Evolutionary conservation across 176 grass and related monocot species (phyloP), one percentile per base, ranked within the genome.

Genomic region (Otatea glauca): DNA sequence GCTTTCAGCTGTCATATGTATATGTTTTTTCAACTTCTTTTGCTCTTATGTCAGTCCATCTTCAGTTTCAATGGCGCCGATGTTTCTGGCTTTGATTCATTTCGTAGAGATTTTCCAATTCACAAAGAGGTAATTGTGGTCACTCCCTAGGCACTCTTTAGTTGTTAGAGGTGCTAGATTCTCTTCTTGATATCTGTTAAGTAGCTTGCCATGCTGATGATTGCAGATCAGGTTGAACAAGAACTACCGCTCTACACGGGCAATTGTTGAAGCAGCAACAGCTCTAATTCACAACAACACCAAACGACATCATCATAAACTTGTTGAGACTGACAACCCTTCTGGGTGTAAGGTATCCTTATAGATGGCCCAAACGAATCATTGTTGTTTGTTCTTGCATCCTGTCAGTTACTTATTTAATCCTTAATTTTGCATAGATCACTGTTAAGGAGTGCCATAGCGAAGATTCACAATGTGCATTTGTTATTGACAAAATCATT

Each of bases 61-160:
- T 98, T 98, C 92, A 94, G 95, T 92, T 98, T 98, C 74, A 98
- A 95, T 72, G 95, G 95, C 61, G 95, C 95, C 21, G 83, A 98
- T 90, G 84, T 73, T 64, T 98, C 92, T 58, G 95, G 95, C 74
- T 98, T 98, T 72, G 89, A 98, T 89, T 98, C 95, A 70, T 98
- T 98, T 69, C 90, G 92, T 72, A 93, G 72, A 81, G 95, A 98
- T 78, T 98, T 95, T 90, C 89, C 91, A 34, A 91, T 86, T 92
- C 89, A 92, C 72, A 98, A 87, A 86, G 92, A 98, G 92, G 92
- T 98, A 79, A 64, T 20, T 84, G 43, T 20, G 29, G 6, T 55
- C 49, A 75, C 72, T 58, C 38, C 39, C 32, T 63, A 16, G n/a
- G 4, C 37, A 37, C n/a, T 80, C 34, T 75, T 10, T 70, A 61